Base-by-base conservation (phyloP, 345 rosid species). In the Sonneratia alba region DNA sequence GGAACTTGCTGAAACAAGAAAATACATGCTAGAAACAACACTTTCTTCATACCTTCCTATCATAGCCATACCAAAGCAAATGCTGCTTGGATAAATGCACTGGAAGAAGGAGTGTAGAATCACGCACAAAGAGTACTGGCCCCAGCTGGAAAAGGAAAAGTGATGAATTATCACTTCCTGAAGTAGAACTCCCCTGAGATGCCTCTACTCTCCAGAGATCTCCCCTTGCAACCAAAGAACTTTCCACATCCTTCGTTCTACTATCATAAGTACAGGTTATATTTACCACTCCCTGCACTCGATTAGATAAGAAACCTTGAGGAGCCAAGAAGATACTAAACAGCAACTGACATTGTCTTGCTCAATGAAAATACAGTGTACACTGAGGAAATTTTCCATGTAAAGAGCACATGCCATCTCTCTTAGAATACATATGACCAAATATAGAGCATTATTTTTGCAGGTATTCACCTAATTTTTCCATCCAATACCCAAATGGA, bases 41-140 rank as follows among this genome's bases (percentile, higher is more conserved):
- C 36, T 15, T 27, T 56, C 68, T 69, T 67, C 83, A 70, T 87
- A 91, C 98, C 97, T 91, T 91, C 77, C 95, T 79, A 74, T 94
- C 97, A 82, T 91, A 94, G 12, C 97, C 97, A 79, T 94, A 94
- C 98, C 98, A 94, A 77, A 94, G 93, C 87, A 94, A 82, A 85
- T 91, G 97, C 73, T 91, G 96, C 84, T 94, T 94, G 72, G 98
- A 91, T 61, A 91, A 80, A 82, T 94, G 97, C 73, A 94, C 83
- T 2, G 97, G 97, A 40, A 94, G 81, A 76, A 94, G 96, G 78
- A 94, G 92, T 38, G 97, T 91, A 36, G 92, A 79, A 77, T 90
- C 93, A 3, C 97, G 95, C 53, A 95, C 89, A 73, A 95, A 90
- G 21, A 95, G 86, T 19, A 94, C 79, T 19, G 98, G 98, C 69